Percentiles rank a stretch among this genome's conserved stretches.
phyloP scores from a whole-genome alignment of 768 basidiomycete genomes.

The Termitomyces sp. region DNA sequence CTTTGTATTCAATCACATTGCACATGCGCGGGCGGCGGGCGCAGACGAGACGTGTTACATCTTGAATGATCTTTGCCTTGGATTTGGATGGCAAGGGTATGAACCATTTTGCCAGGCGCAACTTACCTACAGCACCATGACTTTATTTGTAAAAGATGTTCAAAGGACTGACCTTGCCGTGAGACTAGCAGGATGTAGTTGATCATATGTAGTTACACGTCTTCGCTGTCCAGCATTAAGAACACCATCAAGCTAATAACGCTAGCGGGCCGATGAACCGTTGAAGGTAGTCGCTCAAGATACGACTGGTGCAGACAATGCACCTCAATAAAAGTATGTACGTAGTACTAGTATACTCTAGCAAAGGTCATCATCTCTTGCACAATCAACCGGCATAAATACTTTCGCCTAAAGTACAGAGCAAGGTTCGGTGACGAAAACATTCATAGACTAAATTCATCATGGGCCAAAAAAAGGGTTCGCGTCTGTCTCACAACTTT shows the following conservation, averaged over 20 bases:
- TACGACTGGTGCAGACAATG: too few species aligned
- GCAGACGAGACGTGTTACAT: slow-evolving; percentile 90
- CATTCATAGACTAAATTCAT: slow-evolving; percentile 2
- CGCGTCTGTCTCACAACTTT: slow-evolving; percentile 37
- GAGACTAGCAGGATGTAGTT: slow-evolving; percentile 94
- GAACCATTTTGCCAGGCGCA: slow-evolving; percentile 96
- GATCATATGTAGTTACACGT: slow-evolving; percentile 52
- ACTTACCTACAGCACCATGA: slow-evolving; percentile 59
- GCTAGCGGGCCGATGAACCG: background rate
- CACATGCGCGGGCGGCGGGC: slow-evolving; percentile 89
- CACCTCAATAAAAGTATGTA: background rate
- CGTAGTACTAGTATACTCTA: too few species aligned
- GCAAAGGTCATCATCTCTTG: too few species aligned
- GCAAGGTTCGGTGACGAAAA: background rate
- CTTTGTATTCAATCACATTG: slow-evolving; percentile 96
- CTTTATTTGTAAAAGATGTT: background rate
- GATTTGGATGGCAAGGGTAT: slow-evolving; percentile 74
- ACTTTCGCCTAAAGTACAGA: background rate
- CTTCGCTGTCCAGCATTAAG: background rate
- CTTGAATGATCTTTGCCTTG: slow-evolving; percentile 91
- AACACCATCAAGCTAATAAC: background rate
- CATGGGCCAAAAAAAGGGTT: background rate
- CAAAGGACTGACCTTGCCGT: slow-evolving; percentile 66
- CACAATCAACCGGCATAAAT: background rate
- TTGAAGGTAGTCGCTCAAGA: too few species aligned